Evolutionary conservation across 352 stramenopile species (phyloP).

Genomic region (Globisporangium spiculum): DNA sequence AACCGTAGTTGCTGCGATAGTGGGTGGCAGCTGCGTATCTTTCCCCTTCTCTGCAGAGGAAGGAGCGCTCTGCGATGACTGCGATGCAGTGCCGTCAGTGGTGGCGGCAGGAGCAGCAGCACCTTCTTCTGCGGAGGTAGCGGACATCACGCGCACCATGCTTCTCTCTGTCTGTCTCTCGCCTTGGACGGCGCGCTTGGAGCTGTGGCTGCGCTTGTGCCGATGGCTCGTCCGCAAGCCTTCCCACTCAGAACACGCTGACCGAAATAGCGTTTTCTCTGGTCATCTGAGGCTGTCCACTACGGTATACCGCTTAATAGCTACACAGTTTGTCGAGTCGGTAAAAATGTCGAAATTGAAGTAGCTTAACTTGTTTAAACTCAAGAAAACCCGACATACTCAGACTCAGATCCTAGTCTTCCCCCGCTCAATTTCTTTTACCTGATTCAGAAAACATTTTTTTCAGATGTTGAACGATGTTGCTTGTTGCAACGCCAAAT

Average conservation of each 20-base stretch:
- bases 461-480: too few relatives aligned
- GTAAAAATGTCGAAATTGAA: too few relatives aligned
- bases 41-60: neutral
- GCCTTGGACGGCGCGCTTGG: too few relatives aligned
- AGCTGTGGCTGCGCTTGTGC: neutral
- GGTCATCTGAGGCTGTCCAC: neutral
- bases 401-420: too few relatives aligned
- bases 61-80: neutral
- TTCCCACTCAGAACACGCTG: neutral
- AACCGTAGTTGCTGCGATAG: neutral
- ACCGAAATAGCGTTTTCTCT: too few relatives aligned
- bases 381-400: too few relatives aligned
- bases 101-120: neutral
- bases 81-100: neutral
- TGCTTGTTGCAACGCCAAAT: too few relatives aligned
- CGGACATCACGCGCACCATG: neutral
- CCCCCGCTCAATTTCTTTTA: too few relatives aligned
- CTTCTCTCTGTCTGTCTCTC: neutral
- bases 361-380: too few relatives aligned
- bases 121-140: neutral
- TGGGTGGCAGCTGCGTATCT: slow-evolving; percentile 8
- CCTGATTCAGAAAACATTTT: too few relatives aligned
- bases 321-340: too few relatives aligned
- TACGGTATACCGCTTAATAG: too few relatives aligned
- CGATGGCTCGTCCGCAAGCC: neutral